These are phyloP conservation scores for Ustilago xerochloae DNA, from an alignment of 1,284 basidiomycete genomes.

Conservation along the genomic window DNA sequence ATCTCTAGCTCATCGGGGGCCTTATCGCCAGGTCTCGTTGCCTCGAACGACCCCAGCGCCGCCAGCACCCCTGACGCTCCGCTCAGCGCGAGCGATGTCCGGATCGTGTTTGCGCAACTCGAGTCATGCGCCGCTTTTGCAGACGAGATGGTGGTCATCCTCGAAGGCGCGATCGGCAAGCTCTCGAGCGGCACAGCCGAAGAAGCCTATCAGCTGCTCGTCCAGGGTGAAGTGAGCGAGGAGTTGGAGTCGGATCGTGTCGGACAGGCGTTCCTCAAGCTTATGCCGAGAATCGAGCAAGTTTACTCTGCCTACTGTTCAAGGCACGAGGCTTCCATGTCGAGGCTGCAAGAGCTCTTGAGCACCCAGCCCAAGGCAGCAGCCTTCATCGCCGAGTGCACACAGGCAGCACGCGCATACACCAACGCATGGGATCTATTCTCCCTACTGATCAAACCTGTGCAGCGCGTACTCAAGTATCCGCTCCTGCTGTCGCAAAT, in stretches of 20 bases:
- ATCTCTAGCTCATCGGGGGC: conserved; percentile 14
- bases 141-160: conserved; percentile 73
- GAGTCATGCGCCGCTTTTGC: conserved; percentile 79
- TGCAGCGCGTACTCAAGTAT: conserved; percentile 76
- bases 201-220: conserved; percentile 31
- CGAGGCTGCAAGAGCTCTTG: conserved; percentile 71
- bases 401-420: conserved; percentile 60
- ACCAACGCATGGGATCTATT: conserved; percentile 92
- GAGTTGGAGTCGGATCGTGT: conserved; percentile 73
- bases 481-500: conserved; percentile 84
- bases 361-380: conserved; percentile 53
- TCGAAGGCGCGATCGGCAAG: conserved; percentile 68
- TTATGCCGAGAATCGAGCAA: conserved; percentile 81
- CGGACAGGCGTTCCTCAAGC: conserved; percentile 80
- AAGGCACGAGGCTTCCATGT: conserved; percentile 80
- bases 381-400: conserved; percentile 68
- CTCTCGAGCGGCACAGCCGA: conserved; percentile 33
- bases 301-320: conserved; percentile 89
- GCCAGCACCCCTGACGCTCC: conserved; percentile 43
- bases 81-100: conserved; percentile 78
- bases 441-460: conserved; percentile 80
- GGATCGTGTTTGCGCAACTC: conserved; percentile 83
- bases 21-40: conserved; percentile 1
- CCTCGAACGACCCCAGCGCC: conserved; percentile 3
- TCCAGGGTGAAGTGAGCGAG: conserved; percentile 18